These are phyloP conservation scores for Macrolepiota dolichaula DNA, from an alignment of 768 basidiomycete genomes.

Conservation along the genomic window DNA sequence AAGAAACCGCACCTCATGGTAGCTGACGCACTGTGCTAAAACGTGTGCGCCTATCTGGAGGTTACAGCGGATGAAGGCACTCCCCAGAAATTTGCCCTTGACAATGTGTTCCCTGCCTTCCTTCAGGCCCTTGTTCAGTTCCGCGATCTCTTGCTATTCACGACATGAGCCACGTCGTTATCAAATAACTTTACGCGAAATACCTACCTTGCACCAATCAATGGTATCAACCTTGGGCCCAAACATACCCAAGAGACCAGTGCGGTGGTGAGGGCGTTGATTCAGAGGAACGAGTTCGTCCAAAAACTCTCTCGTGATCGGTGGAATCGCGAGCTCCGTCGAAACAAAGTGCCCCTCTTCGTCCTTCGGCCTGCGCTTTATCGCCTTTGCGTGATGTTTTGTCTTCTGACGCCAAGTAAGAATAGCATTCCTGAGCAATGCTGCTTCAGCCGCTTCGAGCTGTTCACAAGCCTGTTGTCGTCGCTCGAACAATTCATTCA, in stretches of 20 bases:
- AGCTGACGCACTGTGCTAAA: conserved; percentile 55
- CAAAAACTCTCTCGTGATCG: conserved; percentile 31
- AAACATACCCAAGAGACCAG: conserved; percentile 43
- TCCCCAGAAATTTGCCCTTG: conserved; percentile 46
- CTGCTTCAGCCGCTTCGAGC: conserved; percentile 56
- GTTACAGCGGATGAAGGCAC: conserved; percentile 66
- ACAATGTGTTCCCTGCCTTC: conserved; percentile 31
- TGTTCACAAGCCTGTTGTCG: conserved; percentile 44
- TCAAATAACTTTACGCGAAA: not conserved
- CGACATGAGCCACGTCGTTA: not conserved
- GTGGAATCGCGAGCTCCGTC: conserved; percentile 18
- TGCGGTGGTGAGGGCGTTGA: conserved; percentile 51
- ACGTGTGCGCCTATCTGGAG: conserved; percentile 75
- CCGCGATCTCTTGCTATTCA: conserved; percentile 46
- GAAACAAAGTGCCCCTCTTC: conserved; percentile 20
- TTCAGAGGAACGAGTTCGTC: conserved; percentile 50
- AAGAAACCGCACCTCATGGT: conserved; percentile 38
- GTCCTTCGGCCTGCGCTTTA: conserved; percentile 24
- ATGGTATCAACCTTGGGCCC: conserved; percentile 69
- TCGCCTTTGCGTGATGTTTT: conserved; percentile 28
- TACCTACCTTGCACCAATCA: conserved; percentile 52
- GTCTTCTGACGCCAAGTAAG: conserved; percentile 38
- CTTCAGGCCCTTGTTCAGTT: conserved; percentile 41
- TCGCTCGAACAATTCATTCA: conserved; percentile 40
- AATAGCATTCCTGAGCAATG: conserved; percentile 39